Percentiles rank a stretch among this genome's conserved stretches.
Evolutionary conservation across 2,329 filamentous ascomycete species (phyloP).

Genomic region (Alternaria sp.): DNA sequence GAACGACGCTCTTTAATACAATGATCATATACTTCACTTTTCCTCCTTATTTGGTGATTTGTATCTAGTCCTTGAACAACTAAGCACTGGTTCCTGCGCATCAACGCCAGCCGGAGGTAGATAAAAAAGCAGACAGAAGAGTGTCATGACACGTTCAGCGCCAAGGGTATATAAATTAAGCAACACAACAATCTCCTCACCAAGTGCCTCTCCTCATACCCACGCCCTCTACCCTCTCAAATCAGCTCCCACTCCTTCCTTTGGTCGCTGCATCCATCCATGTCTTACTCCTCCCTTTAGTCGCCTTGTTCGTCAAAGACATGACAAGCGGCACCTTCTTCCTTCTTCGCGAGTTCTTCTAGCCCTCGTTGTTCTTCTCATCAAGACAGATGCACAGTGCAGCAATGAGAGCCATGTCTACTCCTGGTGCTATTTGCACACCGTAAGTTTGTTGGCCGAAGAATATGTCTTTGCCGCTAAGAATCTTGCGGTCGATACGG

Average conservation of each 20-base stretch:
- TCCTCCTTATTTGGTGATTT: neutral
- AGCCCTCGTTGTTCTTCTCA: slow-evolving; percentile 54
- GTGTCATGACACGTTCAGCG: neutral
- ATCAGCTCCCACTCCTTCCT: neutral
- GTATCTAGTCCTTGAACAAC: neutral
- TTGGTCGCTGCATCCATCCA: neutral
- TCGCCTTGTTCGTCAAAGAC: neutral
- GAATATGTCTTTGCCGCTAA: slow-evolving; percentile 66
- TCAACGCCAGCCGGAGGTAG: neutral
- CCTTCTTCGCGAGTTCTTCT: neutral
- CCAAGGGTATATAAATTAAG: neutral
- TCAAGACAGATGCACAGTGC: slow-evolving; percentile 74
- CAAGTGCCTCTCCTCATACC: slow-evolving; percentile 1
- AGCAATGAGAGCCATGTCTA: slow-evolving; percentile 71
- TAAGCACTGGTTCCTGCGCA: neutral
- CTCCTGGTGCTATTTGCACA: slow-evolving; percentile 68
- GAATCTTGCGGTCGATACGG: slow-evolving; percentile 65
- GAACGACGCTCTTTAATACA: slow-evolving; percentile 2
- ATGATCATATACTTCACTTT: neutral
- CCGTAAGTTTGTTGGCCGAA: slow-evolving; percentile 71
- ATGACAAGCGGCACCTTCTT: neutral
- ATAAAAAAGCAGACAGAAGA: neutral
- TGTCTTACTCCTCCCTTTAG: neutral
- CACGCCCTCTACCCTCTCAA: neutral
- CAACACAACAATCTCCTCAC: neutral